phyloP scores from a whole-genome alignment of 805 yeast genomes.

The Wickerhamiella australiensis region DNA sequence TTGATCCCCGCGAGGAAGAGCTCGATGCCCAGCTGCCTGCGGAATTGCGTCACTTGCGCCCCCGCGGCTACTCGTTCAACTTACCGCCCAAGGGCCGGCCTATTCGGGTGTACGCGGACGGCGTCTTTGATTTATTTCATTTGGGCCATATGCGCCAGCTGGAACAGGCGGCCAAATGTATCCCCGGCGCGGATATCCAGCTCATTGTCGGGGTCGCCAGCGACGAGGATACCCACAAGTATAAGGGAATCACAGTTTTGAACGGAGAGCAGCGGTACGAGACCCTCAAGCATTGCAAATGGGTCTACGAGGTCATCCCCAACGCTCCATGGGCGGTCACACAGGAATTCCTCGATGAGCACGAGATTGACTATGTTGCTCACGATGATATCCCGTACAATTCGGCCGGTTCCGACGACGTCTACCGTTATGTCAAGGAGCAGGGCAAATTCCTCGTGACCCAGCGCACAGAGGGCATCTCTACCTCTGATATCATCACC shows the following conservation, averaged over 20 bases:
- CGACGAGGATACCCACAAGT: conserved; percentile 78
- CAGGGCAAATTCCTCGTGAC: conserved; percentile 85
- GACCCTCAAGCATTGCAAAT: conserved; percentile 80
- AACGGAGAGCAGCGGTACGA: conserved; percentile 81
- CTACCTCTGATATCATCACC: conserved; percentile 92
- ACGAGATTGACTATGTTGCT: conserved; percentile 88
- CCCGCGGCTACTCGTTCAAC: conserved; percentile 64
- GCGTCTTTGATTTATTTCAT: conserved; percentile 93
- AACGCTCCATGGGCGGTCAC: conserved; percentile 94
- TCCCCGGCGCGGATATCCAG: conserved; percentile 52
- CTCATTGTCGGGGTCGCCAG: conserved; percentile 87
- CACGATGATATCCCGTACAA: conserved; percentile 96
- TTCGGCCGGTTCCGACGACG: conserved; percentile 78
- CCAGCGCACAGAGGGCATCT: conserved; percentile 92
- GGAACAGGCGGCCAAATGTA: conserved; percentile 90
- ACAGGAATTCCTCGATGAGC: conserved; percentile 62
- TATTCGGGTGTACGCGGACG: conserved; percentile 92
- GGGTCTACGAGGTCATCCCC: conserved; percentile 96
- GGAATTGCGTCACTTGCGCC: conserved; percentile 64
- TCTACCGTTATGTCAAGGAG: conserved; percentile 83
- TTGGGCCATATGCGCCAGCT: conserved; percentile 96
- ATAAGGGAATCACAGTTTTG: conserved; percentile 87
- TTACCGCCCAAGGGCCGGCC: conserved; percentile 78
- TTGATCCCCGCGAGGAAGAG: conserved; percentile 40
- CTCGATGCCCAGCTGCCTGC: conserved; percentile 56